These are phyloP conservation scores for Stagonosporopsis cucurbitacearum DNA, from an alignment of 2,329 filamentous ascomycete species.

Conservation along the genomic window DNA sequence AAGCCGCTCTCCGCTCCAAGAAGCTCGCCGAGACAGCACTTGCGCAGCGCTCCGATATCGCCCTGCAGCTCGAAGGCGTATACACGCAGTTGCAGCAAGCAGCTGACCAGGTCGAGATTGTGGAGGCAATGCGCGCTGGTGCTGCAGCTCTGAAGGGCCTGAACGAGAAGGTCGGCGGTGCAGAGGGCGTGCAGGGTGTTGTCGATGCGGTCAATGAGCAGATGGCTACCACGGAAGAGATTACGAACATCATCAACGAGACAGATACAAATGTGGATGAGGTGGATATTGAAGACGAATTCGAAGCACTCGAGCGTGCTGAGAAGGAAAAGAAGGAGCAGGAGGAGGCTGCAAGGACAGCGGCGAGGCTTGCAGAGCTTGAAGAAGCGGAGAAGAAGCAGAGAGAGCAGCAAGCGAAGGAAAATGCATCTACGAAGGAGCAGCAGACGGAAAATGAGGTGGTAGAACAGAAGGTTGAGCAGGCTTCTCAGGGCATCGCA, in stretches of 20 bases:
- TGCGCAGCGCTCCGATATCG: slow-evolving; percentile 71
- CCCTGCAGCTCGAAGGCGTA: slow-evolving; percentile 83
- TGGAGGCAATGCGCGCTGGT: slow-evolving; percentile 82
- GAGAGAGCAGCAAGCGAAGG: slow-evolving; percentile 49
- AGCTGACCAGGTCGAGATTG: slow-evolving; percentile 80
- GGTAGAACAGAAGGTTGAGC: slow-evolving; percentile 23
- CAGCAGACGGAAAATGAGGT: slow-evolving; percentile 60
- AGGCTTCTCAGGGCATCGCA: slow-evolving; percentile 27
- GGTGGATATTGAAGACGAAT: slow-evolving; percentile 83
- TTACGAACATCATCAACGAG: slow-evolving; percentile 78
- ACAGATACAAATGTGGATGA: slow-evolving; percentile 67
- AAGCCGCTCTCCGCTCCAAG: slow-evolving; percentile 80
- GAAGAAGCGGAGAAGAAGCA: slow-evolving; percentile 45
- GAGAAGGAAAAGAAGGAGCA: slow-evolving; percentile 83
- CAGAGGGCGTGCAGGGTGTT: slow-evolving; percentile 75
- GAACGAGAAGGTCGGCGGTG: slow-evolving; percentile 78
- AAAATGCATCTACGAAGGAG: slow-evolving; percentile 42
- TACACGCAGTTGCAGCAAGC: slow-evolving; percentile 86
- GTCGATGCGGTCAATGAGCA: slow-evolving; percentile 78
- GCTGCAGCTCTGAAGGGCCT: slow-evolving; percentile 74
- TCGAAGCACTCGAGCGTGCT: slow-evolving; percentile 72
- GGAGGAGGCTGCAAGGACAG: slow-evolving; percentile 61
- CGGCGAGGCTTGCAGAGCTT: slow-evolving; percentile 51
- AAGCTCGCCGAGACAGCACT: slow-evolving; percentile 81
- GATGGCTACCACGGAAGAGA: slow-evolving; percentile 77